Conservation (phyloP, 2,329 filamentous ascomycete species). For the Sporothrix luriei region DNA sequence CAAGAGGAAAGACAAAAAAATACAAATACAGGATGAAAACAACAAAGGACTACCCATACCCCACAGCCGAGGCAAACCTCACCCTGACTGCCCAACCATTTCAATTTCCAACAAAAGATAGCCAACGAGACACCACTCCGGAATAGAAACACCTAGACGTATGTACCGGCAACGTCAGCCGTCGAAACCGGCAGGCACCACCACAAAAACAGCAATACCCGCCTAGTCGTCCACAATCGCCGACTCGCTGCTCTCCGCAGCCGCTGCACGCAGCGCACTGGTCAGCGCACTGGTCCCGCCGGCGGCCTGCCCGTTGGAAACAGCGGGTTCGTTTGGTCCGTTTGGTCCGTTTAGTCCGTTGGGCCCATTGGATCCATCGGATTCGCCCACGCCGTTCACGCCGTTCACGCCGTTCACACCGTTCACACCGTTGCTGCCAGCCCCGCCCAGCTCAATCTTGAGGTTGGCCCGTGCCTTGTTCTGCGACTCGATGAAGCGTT, state of each 20-base stretch:
- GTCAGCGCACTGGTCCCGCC: conserved; percentile 4
- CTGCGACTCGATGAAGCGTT: conserved; percentile 63
- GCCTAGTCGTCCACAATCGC: conserved; percentile 26
- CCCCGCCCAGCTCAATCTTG: conserved; percentile 36
- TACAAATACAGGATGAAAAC: not conserved
- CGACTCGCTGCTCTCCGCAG: conserved; percentile 21
- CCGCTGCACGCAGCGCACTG: not conserved
- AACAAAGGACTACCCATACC: not conserved
- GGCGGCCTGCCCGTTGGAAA: too few relatives aligned
- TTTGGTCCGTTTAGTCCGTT: too few relatives aligned
- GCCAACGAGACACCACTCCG: not conserved
- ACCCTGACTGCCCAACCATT: not conserved
- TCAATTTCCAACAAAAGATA: not conserved
- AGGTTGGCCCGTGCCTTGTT: conserved; percentile 61
- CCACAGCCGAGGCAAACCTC: not conserved
- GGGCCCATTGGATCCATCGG: too few relatives aligned
- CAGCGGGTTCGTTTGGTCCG: too few relatives aligned
- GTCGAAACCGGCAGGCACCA: not conserved
- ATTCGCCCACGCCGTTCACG: too few relatives aligned
- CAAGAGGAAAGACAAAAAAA: not conserved
- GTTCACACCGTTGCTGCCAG: not conserved
- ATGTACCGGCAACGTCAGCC: not conserved
- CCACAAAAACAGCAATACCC: not conserved
- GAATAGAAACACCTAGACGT: not conserved
- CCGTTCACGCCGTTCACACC: not conserved